These are phyloP conservation scores for Diplodia intermedia DNA, from an alignment of 2,329 filamentous ascomycete species.

Conservation along the genomic window DNA sequence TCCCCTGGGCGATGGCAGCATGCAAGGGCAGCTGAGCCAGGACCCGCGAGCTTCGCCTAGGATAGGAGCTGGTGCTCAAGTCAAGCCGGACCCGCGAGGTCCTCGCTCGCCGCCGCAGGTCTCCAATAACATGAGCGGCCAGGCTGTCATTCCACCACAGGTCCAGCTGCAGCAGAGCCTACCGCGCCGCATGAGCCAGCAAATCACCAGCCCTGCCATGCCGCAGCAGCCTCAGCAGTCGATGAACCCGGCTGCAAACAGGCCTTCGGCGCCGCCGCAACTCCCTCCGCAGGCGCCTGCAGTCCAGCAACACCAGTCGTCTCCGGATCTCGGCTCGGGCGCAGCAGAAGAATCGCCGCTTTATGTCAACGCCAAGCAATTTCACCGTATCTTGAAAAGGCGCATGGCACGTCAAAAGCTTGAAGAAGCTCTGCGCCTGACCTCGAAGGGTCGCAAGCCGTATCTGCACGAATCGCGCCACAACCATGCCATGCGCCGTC, in stretches of 20 bases:
- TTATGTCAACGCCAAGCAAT: constrained; percentile 98
- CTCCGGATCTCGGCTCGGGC: constrained; percentile 76
- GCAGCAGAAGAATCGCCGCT: constrained; percentile 88
- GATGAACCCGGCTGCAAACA: constrained; percentile 69
- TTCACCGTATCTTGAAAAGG: constrained; percentile 94
- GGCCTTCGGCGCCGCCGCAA: constrained; percentile 57
- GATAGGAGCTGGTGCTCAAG: constrained; percentile 67
- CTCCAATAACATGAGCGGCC: constrained; percentile 61
- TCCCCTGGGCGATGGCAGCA: constrained; percentile 73
- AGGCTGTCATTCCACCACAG: constrained; percentile 45
- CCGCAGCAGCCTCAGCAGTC: constrained; percentile 72
- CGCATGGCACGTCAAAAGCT: constrained; percentile 91
- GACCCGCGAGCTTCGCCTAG: constrained; percentile 73
- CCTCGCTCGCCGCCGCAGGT: constrained; percentile 80
- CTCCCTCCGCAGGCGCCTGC: constrained; percentile 65
- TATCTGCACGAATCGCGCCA: constrained; percentile 97
- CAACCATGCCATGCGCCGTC: constrained; percentile 96
- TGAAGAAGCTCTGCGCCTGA: constrained; percentile 89
- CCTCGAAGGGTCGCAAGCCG: constrained; percentile 93
- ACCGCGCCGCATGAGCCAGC: constrained; percentile 51
- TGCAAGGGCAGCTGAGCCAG: constrained; percentile 65
- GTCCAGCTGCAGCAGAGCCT: constrained; percentile 49
- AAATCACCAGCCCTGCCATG: constrained; percentile 57
- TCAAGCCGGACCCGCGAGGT: constrained; percentile 72
- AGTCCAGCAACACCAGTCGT: constrained; percentile 73